Evolutionary conservation across 2,329 filamentous ascomycete genomes (phyloP).

Genomic region (Xylariaceae sp.): DNA sequence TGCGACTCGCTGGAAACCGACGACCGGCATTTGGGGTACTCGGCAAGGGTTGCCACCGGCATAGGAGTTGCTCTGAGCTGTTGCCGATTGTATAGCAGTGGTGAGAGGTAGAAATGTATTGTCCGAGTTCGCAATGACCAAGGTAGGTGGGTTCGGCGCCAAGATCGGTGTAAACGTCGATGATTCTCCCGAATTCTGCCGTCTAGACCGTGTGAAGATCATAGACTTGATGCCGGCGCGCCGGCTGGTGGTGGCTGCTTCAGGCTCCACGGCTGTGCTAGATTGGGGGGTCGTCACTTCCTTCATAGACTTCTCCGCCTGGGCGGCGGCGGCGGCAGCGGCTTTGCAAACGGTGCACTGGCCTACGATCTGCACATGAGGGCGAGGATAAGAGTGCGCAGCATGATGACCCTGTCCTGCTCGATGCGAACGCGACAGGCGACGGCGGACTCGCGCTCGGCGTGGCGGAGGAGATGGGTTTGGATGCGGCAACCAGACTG

Average conservation of each 20-base stretch:
- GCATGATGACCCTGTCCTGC: constrained; percentile 9
- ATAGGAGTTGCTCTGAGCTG: too few species aligned
- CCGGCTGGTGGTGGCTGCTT: neutral
- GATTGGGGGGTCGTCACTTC: neutral
- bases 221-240: constrained; percentile 13
- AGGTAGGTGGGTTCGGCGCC: neutral
- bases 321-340: constrained; percentile 10
- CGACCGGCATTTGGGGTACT: too few species aligned
- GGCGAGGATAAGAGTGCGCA: constrained; percentile 8
- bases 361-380: constrained; percentile 26
- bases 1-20: too few species aligned
- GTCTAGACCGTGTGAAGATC: constrained; percentile 14
- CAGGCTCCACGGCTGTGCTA: neutral
- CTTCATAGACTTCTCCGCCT: neutral
- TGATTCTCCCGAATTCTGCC: neutral
- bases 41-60: too few species aligned
- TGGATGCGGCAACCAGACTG: constrained; percentile 10
- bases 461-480: neutral
- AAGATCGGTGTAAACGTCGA: neutral
- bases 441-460: constrained; percentile 9
- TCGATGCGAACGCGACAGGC: constrained; percentile 11
- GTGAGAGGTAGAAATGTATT: too few species aligned
- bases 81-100: too few species aligned
- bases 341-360: constrained; percentile 28
- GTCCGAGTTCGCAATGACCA: too few species aligned